Percentiles rank a stretch among this genome's conserved stretches.
Evolutionary conservation across 2,329 filamentous ascomycete species (phyloP).

Genomic region (Huntiella savannae): DNA sequence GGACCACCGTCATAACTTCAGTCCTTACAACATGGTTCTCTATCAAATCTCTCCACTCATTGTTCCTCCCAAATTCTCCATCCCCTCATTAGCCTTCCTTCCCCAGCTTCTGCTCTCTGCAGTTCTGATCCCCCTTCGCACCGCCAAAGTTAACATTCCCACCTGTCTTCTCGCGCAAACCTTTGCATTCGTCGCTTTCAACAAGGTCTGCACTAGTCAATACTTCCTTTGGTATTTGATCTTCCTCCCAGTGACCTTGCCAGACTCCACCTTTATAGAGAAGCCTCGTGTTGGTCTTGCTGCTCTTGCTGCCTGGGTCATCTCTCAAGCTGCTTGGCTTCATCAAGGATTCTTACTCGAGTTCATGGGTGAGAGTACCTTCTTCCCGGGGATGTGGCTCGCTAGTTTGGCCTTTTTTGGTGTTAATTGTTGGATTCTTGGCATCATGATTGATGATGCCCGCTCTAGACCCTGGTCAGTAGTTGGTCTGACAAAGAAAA

Average conservation of each 20-base stretch:
- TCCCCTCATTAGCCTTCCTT: constrained; percentile 72
- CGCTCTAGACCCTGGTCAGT: background rate
- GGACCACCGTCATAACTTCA: constrained; percentile 97
- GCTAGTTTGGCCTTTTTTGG: constrained; percentile 63
- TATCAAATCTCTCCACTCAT: constrained; percentile 60
- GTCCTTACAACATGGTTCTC: constrained; percentile 79
- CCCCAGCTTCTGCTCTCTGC: constrained; percentile 72
- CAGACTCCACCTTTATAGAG: constrained; percentile 51
- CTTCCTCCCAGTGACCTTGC: constrained; percentile 79
- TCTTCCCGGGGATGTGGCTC: constrained; percentile 66
- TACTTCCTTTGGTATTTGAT: constrained; percentile 98
- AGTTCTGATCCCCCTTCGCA: constrained; percentile 50
- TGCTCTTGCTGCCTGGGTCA: constrained; percentile 54
- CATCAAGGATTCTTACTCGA: constrained; percentile 59
- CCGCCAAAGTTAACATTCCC: constrained; percentile 67
- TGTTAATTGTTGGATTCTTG: constrained; percentile 74
- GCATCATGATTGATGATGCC: constrained; percentile 55
- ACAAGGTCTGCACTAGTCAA: constrained; percentile 98
- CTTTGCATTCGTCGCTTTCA: constrained; percentile 92
- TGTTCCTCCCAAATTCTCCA: constrained; percentile 21
- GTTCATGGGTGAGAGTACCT: constrained; percentile 65
- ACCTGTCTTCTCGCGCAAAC: constrained; percentile 85
- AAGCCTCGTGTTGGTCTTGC: constrained; percentile 40
- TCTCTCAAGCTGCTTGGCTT: constrained; percentile 56
- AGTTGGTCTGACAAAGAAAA: background rate